Base-by-base conservation (phyloP, 2,329 filamentous ascomycete genomes). In the Verticillium albo-atrum region DNA sequence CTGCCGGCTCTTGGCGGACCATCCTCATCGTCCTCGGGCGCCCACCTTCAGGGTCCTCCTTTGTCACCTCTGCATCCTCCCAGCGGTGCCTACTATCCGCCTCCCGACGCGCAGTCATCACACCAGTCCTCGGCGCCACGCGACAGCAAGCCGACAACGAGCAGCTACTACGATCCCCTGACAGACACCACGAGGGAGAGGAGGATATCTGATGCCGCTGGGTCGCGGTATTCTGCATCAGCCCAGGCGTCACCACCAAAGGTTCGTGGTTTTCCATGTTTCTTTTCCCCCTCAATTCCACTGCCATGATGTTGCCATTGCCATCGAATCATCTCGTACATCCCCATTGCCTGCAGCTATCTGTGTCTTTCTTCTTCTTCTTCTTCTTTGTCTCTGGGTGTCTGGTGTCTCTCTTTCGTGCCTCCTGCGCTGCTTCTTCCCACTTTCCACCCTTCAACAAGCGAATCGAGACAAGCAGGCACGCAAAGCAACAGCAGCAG, bases 141-240 rank as follows among this genome's bases (percentile, higher is more conserved):
- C 42, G 42, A 47, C 20, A 75, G 76, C 57, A 77, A 77, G 67
- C 67, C 74, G 58, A 68, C 71, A 17, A 70, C 73, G 59, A 72
- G 79, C 67, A 77, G 77, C 69, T 82, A 81, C 71, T 84, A 84
- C 73, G 81, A 84, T 65, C 81, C 81, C 17, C 78, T 78, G 51
- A 81, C 78, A 51, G 81, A 84, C 71, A 77, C 75, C 61, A 77
- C 75, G 55, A 76, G 74, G 62, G 78, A 80, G 68, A 79, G 77
- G 66, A 74, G 72, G 62, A 70, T 77, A 65, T 79, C 77, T 60
- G 80, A 82, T 67, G 64, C 71, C 37, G 68, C 42, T 23, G 42
- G 66, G 50, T 75, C 77, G 66, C 81, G 79, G 77, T 60, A 59
- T 54, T 77, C 77, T 67, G 77, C 73, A 69, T 71, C 74, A 69